A percentile compares a stretch with the other conserved stretches of the same genome.
phyloP scores from a whole-genome alignment of 345 rosid species.

The Gossypium rotundifolium region DNA sequence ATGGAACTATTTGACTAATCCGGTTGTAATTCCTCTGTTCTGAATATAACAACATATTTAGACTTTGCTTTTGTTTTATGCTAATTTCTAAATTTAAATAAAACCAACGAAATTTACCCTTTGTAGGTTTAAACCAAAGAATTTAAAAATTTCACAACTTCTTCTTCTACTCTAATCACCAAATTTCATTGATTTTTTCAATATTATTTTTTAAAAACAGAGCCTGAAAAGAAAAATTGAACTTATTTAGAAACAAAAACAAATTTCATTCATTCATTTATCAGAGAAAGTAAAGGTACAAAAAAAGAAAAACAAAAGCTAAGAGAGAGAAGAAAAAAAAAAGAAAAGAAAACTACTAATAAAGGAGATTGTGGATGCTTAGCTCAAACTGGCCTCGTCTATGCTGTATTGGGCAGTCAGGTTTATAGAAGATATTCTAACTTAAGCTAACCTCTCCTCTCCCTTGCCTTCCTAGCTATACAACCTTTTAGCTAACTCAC shows the following conservation, averaged over 20 bases:
- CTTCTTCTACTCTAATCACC: too few species aligned
- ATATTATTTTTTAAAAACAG: too few species aligned
- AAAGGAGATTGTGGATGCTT: constrained; percentile 31
- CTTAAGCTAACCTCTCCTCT: background rate
- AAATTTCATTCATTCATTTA: too few species aligned
- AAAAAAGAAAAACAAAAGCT: constrained; percentile 8
- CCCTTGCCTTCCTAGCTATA: constrained; percentile 8
- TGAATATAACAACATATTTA: too few species aligned
- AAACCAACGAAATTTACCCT: too few species aligned
- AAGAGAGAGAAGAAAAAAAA: constrained; percentile 24
- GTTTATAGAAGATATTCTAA: constrained; percentile 10
- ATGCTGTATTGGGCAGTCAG: constrained; percentile 40
- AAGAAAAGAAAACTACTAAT: background rate
- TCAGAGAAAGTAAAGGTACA: constrained; percentile 8
- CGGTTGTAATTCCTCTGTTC: background rate
- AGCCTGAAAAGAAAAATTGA: too few species aligned
- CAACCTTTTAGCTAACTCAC: constrained; percentile 11
- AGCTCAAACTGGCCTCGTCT: constrained; percentile 43
- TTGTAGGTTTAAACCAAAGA: too few species aligned
- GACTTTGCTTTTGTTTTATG: too few species aligned
- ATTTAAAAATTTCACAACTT: too few species aligned
- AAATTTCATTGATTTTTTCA: too few species aligned
- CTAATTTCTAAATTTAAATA: too few species aligned
- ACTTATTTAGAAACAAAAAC: too few species aligned
- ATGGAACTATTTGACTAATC: background rate